Percentiles rank a stretch among this genome's conserved stretches.
Conservation (phyloP, 495 filamentous ascomycete genomes). For the Tuber brumale region DNA sequence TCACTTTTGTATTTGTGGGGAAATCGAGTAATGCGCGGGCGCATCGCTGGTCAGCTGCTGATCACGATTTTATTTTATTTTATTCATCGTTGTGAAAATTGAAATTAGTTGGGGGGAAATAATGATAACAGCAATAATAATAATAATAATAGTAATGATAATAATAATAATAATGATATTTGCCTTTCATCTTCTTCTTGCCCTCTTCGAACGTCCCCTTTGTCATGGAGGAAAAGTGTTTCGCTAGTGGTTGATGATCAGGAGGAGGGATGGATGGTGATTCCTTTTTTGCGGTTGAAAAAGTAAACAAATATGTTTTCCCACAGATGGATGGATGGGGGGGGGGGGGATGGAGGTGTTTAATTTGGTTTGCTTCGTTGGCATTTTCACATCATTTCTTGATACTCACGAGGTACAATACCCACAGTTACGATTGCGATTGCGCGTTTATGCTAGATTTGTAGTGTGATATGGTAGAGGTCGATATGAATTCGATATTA, state of each 20-base stretch:
- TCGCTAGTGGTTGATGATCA: background rate
- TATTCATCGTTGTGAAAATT: conserved; percentile 10
- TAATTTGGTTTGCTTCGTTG: conserved; percentile 6
- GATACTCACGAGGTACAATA: conserved; percentile 3
- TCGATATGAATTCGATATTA: conserved; percentile 5
- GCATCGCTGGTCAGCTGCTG: conserved; percentile 38
- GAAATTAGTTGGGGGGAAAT: background rate
- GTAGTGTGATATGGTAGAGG: conserved; percentile 1
- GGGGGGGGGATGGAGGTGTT: background rate
- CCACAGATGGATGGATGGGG: background rate
- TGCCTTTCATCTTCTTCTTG: background rate
- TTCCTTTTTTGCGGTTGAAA: conserved; percentile 1
- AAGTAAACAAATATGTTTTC: conserved; percentile 4
- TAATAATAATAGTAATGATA: background rate
- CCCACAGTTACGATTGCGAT: conserved; percentile 1
- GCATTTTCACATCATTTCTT: conserved; percentile 2
- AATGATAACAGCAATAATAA: background rate
- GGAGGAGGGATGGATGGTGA: background rate
- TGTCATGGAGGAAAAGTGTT: background rate
- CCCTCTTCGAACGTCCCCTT: background rate
- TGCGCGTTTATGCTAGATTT: conserved; percentile 2
- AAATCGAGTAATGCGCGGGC: conserved; percentile 33
- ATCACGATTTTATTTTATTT: conserved; percentile 25
- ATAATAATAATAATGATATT: background rate
- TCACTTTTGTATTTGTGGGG: conserved; percentile 31